Evolutionary conservation across 2,329 filamentous ascomycete genomes (phyloP).

Genomic region (Aspergillus novofumigatus): DNA sequence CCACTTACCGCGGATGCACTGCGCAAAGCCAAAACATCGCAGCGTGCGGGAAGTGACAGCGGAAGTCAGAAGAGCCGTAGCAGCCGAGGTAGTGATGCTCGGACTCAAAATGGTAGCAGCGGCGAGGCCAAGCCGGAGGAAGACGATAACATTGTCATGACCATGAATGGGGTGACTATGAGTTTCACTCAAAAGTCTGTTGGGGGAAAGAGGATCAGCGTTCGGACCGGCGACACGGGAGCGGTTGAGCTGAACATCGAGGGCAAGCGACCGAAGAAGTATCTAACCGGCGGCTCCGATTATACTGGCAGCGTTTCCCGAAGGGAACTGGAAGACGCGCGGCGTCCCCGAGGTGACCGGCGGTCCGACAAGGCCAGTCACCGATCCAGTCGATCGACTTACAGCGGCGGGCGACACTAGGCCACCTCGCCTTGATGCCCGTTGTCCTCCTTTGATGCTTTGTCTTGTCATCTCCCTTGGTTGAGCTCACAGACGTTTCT

Average conservation of each 20-base stretch:
- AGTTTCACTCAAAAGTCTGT: constrained; percentile 34
- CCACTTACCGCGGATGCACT: constrained; percentile 35
- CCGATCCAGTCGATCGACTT: constrained; percentile 37
- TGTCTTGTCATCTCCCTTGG: neutral
- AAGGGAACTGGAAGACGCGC: constrained; percentile 30
- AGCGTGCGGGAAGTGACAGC: constrained; percentile 34
- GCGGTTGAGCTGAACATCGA: constrained; percentile 38
- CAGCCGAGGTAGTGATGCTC: constrained; percentile 37
- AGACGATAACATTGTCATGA: constrained; percentile 37
- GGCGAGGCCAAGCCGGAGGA: constrained; percentile 32
- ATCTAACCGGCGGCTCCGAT: constrained; percentile 33
- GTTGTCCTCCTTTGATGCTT: neutral
- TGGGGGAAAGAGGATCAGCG: constrained; percentile 36
- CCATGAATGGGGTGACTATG: constrained; percentile 39
- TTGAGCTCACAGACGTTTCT: neutral
- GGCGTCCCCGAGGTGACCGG: constrained; percentile 30
- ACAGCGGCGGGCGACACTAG: constrained; percentile 25
- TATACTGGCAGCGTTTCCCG: constrained; percentile 28
- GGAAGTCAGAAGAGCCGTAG: constrained; percentile 41
- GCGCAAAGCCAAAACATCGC: constrained; percentile 26
- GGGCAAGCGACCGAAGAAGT: constrained; percentile 34
- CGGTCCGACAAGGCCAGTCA: constrained; percentile 36
- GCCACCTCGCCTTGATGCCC: neutral
- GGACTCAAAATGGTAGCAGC: constrained; percentile 31
- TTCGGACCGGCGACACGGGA: constrained; percentile 36